Base-by-base conservation (phyloP, 306 rosid species). In the Sechiopsis laciniata region DNA sequence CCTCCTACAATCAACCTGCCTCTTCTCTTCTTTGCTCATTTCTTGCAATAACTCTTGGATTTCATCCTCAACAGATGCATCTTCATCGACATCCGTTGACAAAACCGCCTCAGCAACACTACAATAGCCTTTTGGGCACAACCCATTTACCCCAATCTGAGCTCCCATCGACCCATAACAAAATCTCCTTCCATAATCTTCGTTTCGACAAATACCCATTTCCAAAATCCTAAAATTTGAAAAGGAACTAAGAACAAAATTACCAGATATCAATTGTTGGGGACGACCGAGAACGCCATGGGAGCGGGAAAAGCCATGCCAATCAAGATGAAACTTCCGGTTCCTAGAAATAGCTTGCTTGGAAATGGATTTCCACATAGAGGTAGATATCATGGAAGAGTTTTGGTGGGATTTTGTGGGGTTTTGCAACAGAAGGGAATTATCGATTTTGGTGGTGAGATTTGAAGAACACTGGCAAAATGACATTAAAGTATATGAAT, bases 101-200 rank as follows among this genome's bases (percentile, higher is more conserved):
- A 95, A 88, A 56, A 87, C 79, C 2, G 83, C 83, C 85, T 91
- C 99, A 0, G 95, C 97, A 50, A 88, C 87, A 48, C 92, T 83
- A 0, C 83, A 77, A 78, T 75, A 87, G 24, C 89, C 92, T 85
- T 66, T 86, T 54, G 76, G 78, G 7, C 74, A 72, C 26, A 80
- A 51, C 9, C 70, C 79, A 78, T 60, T 72, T 32, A 67, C 48
- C 8, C 76, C 83, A 80, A 26, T 3, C 45, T 14, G 55, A 75
- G 54, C 77, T 26, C 79, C 73, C 78, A 80, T n/a, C 9, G 21
- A 76, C 19, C 82, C 78, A 46, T 45, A 75, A 74, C 80, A 52
- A 0, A 46, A 46, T 7, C 68, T 84, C 13, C 73, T 21, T 52
- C 52, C 50, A 73, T 22, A 74, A 32, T 60, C 66, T 53, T 74